Base-by-base conservation (phyloP, 306 rosid species). In the Rubus idaeus region DNA sequence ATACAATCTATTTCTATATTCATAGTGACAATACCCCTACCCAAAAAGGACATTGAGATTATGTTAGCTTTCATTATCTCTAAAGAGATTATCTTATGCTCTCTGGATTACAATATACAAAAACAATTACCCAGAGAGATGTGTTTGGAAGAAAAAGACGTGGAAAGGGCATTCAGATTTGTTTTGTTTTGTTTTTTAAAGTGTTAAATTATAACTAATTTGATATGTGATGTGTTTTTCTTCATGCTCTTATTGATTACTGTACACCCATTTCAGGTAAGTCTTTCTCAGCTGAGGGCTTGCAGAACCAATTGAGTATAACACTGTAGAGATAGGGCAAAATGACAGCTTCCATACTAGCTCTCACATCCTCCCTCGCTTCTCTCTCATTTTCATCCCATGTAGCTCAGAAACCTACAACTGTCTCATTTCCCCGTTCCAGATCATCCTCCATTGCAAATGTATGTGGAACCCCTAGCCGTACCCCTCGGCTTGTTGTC, bases 341-440 rank as follows among this genome's bases (percentile, higher is more conserved):
- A 64, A 90, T 92, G 98, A 89, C 92, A n/a, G 71, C 79, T 64
- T 84, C 93, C 41, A 17, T 94, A 45, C 79, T 91, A 7, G 70
- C 92, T 49, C 90, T 95, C 58, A 72, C 93, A 0, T 77, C 86
- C 0, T 75, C 97, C 6, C 49, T 95, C 57, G 80, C 96, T 60
- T 89, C 97, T 66, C 93, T 95, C 81, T 92, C 98, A 3, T 95
- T 95, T 82, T 95, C 97, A 37, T 90, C 97, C 8, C 83, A 80
- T 16, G 12, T 95, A 57, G 88, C 97, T 10, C 86, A 83, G 67
- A 89, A 82, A 57, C 86, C 92, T 11, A 75, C 14, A 76, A 17
- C 45, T 35, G 84, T 84, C 17, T 86, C 84, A 0, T 56, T 88
- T 52, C 51, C 81, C 14, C 81, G 73, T 17, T 70, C 89, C 53